Conservation (phyloP, 495 filamentous ascomycete species). For the Immersiella caudata region DNA sequence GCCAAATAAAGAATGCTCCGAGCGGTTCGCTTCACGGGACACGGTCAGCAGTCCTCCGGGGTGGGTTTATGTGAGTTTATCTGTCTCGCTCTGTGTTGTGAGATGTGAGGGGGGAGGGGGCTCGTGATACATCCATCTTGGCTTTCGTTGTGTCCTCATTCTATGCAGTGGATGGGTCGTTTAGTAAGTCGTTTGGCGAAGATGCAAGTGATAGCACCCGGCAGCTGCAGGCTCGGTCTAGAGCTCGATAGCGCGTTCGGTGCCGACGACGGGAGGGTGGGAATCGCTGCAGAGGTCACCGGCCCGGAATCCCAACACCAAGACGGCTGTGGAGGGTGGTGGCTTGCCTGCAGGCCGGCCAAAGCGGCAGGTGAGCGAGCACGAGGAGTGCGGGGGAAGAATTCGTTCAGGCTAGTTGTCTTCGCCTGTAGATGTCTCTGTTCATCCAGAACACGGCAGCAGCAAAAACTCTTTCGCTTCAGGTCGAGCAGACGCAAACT, state of each 20-base stretch:
- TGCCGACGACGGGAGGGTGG: conserved; percentile 9
- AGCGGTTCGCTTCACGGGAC: not conserved
- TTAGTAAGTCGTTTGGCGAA: no score
- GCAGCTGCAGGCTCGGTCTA: not conserved
- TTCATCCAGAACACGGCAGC: not conserved
- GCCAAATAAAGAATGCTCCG: not conserved
- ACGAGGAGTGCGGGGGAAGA: not conserved
- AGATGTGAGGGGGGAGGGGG: not conserved
- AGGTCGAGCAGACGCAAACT: not conserved
- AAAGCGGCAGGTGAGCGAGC: not conserved
- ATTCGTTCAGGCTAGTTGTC: conserved; percentile 3
- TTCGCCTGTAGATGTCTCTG: not conserved
- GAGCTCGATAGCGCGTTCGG: not conserved
- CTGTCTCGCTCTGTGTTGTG: not conserved
- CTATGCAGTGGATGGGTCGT: no score
- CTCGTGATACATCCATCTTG: not conserved
- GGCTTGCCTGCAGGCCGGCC: conserved; percentile 1
- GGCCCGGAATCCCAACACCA: conserved; percentile 8
- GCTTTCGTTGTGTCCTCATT: not conserved
- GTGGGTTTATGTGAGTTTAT: not conserved
- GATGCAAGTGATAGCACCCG: not conserved
- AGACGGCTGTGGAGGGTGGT: not conserved
- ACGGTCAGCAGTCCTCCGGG: not conserved
- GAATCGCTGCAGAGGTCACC: conserved; percentile 13
- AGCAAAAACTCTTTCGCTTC: not conserved